Evolutionary conservation across 805 yeast species (phyloP), one percentile per base, ranked within the genome.

Genomic region (Candida maesae): DNA sequence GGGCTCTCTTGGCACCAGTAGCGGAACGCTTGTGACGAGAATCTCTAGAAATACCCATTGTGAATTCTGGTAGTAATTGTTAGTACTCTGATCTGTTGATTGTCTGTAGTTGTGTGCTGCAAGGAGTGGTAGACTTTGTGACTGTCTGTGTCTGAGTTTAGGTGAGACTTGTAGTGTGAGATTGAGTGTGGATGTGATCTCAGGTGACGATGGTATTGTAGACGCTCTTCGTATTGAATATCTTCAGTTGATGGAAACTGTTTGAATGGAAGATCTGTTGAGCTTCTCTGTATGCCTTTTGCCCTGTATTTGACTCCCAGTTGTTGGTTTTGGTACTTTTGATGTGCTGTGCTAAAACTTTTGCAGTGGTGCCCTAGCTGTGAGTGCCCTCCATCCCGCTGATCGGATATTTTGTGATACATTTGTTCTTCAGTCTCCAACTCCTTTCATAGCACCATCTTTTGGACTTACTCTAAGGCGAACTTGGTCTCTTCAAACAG

Each of bases 11-110:
- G 73, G 99, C 99, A 85, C 99, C 99, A 70, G 99, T 90, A 75
- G 95, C 95, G 66, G 97, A 77, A 78, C 99, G 95, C 87, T 91
- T 91, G 90, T 93, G 99, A 79, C 97, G 96, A 75, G 99, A 91
- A 82, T 93, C 98, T 82, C 99, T 91, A 76, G 98, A 89, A 85
- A 91, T 91, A 90, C 99, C 98, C 99, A 91, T 91, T 73, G 73
- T 84, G 68, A 55, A 42, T 45, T 42, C 49, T 39, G 39, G 33
- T 25, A 29, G 17, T 27, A 13, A 30, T 35, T 36, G 48, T 49
- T 52, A 46, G 50, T 50, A 50, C 33, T 20, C 35, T 32, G 27
- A 4, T 18, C 15, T 12, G 6, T 5, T 25, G 28, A 25, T 12
- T 6, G 11, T 10, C n/a, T 25, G n/a, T 10, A 6, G 18, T 5